Evolutionary conservation across 2,329 filamentous ascomycete genomes (phyloP).

Genomic region (Metarhizium rileyi): DNA sequence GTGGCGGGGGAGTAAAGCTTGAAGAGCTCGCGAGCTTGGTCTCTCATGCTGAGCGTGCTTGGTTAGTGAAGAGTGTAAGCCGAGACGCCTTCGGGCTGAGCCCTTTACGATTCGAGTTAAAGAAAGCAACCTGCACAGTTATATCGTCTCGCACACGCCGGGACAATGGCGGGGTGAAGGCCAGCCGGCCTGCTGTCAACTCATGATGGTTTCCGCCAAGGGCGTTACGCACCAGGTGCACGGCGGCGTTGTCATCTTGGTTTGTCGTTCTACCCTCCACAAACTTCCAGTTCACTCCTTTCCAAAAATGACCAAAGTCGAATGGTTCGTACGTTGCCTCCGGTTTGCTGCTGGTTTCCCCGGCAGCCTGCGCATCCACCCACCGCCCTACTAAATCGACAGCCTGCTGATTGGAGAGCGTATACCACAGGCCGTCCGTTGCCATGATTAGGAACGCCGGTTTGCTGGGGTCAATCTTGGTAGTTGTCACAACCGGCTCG

Average conservation of each 20-base stretch:
- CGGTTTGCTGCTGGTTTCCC: background rate
- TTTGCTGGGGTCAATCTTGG: constrained; percentile 31
- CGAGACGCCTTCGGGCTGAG: too few relatives aligned
- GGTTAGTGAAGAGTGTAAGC: too few relatives aligned
- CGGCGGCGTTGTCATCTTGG: constrained; percentile 56
- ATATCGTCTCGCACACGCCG: constrained; percentile 56
- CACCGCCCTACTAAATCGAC: background rate
- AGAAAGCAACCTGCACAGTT: constrained; percentile 64
- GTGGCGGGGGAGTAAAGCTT: too few relatives aligned
- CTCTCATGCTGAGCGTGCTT: too few relatives aligned
- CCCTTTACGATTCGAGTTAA: too few relatives aligned
- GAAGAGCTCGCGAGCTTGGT: too few relatives aligned
- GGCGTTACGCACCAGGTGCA: constrained; percentile 66
- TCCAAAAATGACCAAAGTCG: background rate
- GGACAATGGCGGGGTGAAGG: constrained; percentile 58
- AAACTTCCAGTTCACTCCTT: constrained; percentile 3
- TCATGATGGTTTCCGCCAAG: constrained; percentile 64
- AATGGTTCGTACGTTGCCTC: background rate
- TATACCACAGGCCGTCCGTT: background rate
- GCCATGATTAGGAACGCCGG: constrained; percentile 32
- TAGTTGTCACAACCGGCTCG: constrained; percentile 51
- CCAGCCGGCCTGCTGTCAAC: constrained; percentile 60
- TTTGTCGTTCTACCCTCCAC: constrained; percentile 1
- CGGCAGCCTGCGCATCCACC: background rate
- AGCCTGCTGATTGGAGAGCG: background rate